These are phyloP conservation scores for Aquilaria agallochum DNA, from an alignment of 441 rosid genomes.

Conservation along the genomic window DNA sequence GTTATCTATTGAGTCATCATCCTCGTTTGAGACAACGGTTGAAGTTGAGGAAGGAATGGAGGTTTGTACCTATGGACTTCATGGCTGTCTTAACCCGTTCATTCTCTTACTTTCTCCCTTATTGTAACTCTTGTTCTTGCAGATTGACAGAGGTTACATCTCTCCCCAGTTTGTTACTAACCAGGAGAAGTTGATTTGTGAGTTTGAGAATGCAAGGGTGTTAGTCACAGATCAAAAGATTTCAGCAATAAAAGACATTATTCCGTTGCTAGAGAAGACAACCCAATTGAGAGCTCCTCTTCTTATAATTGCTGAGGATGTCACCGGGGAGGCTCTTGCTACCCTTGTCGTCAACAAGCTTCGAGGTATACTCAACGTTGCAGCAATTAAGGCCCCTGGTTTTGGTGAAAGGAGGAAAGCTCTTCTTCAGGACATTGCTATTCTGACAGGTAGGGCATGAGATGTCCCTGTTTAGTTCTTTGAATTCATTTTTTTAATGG, in stretches of 20 bases:
- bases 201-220: conserved; percentile 93
- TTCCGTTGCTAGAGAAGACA: conserved; percentile 87
- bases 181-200: conserved; percentile 81
- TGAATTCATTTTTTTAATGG: not conserved
- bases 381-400: conserved; percentile 91
- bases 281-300: conserved; percentile 88
- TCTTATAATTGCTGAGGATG: conserved; percentile 93
- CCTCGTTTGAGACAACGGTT: conserved; percentile 92
- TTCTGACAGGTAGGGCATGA: conserved; percentile 58
- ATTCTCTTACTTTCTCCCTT: not conserved
- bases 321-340: conserved; percentile 88
- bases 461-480: not conserved
- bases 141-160: conserved; percentile 95
- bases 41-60: conserved; percentile 99
- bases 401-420: conserved; percentile 95
- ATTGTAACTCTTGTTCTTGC: conserved; percentile 15
- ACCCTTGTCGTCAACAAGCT: conserved; percentile 93
- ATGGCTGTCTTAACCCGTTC: not conserved
- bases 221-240: conserved; percentile 91
- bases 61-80: conserved; percentile 31
- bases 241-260: conserved; percentile 82
- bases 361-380: conserved; percentile 83
- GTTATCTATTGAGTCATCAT: conserved; percentile 94
- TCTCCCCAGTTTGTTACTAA: conserved; percentile 98
- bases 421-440: conserved; percentile 89